Conservation (phyloP, 257 asterid genomes). For the Solanum lycopersicoides region DNA sequence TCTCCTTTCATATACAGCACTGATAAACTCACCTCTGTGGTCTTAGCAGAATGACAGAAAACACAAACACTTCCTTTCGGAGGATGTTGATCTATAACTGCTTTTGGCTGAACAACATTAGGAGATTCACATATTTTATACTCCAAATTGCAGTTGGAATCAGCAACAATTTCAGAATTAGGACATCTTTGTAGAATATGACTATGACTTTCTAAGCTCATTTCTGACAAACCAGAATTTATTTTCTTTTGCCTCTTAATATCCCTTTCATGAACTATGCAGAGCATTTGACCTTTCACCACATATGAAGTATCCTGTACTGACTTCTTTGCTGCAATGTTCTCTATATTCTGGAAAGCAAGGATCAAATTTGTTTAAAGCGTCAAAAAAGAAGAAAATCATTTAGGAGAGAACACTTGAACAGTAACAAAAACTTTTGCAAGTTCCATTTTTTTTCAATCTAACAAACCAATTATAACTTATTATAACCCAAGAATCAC, state of each 20-base stretch:
- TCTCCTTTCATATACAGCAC: not conserved
- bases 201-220: conserved; percentile 10
- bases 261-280: conserved; percentile 30
- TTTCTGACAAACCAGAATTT: conserved; percentile 27
- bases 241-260: conserved; percentile 59
- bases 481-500: not conserved
- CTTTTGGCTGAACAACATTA: conserved; percentile 15
- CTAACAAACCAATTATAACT: not conserved
- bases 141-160: conserved; percentile 17
- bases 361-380: not conserved
- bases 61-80: conserved; percentile 38
- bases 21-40: conserved; percentile 51
- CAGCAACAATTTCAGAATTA: conserved; percentile 16
- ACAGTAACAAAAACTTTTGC: not conserved
- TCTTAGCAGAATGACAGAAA: conserved; percentile 64
- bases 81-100: conserved; percentile 10
- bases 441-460: not conserved
- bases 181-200: conserved; percentile 4
- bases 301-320: conserved; percentile 15
- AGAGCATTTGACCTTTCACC: conserved; percentile 4
- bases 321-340: conserved; percentile 5
- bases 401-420: not conserved
- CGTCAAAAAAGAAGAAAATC: not conserved
- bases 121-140: conserved; percentile 16
- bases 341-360: not conserved